These are phyloP conservation scores for Xanthoceras sorbifolium DNA, from an alignment of 345 rosid genomes.

Conservation along the genomic window DNA sequence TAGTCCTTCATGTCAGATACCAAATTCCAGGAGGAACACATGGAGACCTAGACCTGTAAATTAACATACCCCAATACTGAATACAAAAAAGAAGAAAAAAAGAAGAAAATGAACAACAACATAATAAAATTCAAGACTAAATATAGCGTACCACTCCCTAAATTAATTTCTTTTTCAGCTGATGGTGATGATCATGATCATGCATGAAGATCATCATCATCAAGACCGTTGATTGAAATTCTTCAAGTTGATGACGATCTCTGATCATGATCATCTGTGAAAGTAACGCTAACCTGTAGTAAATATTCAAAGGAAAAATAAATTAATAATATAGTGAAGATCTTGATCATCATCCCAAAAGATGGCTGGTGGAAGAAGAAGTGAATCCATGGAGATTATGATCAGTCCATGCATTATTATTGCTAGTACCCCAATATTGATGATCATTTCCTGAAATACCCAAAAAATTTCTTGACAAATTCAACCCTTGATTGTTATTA, in stretches of 20 bases:
- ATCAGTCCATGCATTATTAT: constrained; percentile 54
- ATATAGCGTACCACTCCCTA: constrained; percentile 30
- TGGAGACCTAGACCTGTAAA: constrained; percentile 19
- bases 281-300: constrained; percentile 12
- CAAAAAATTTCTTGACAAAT: constrained; percentile 47
- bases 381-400: constrained; percentile 39
- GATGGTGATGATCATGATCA: constrained; percentile 1
- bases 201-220: constrained; percentile 7
- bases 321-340: not conserved
- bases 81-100: constrained; percentile 11
- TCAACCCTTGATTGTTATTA: constrained; percentile 28
- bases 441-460: constrained; percentile 47
- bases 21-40: constrained; percentile 29
- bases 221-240: constrained; percentile 11
- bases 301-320: constrained; percentile 6
- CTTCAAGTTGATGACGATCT: constrained; percentile 11
- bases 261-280: constrained; percentile 19
- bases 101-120: not conserved
- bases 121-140: constrained; percentile 21
- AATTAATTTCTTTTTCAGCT: constrained; percentile 8
- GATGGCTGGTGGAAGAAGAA: constrained; percentile 46
- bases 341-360: constrained; percentile 34
- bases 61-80: constrained; percentile 6
- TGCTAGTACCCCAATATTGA: constrained; percentile 41
- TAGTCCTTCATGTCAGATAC: constrained; percentile 24